A percentile compares a stretch with the other conserved stretches of the same genome.
phyloP scores from a whole-genome alignment of 768 basidiomycete species.

The Aureoboletus auriporus region DNA sequence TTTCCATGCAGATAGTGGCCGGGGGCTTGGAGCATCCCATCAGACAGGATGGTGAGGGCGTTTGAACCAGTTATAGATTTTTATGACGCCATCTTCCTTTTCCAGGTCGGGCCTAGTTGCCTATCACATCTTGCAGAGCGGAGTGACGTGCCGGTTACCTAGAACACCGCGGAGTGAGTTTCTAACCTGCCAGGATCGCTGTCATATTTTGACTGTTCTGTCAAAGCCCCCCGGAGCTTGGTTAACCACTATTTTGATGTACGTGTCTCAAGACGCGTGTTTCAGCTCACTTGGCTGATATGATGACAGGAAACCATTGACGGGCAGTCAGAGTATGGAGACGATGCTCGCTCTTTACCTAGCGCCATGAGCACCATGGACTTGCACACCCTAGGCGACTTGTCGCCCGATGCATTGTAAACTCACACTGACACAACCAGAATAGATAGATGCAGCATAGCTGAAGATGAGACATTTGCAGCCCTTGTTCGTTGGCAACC shows the following conservation, averaged over 20 bases:
- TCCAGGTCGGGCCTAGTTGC: slow-evolving; percentile 83
- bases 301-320: slow-evolving; percentile 65
- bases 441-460: neutral
- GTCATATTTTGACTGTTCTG: slow-evolving; percentile 5
- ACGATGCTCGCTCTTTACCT: slow-evolving; percentile 58
- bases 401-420: slow-evolving; percentile 70
- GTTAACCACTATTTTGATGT: slow-evolving; percentile 95
- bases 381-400: slow-evolving; percentile 55
- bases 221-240: slow-evolving; percentile 76
- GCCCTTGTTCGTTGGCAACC: slow-evolving; percentile 1
- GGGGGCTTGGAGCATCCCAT: slow-evolving; percentile 94
- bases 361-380: slow-evolving; percentile 60
- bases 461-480: no score
- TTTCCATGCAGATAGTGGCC: slow-evolving; percentile 92
- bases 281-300: neutral
- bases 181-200: neutral
- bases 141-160: slow-evolving; percentile 83
- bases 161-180: slow-evolving; percentile 88
- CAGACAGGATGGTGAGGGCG: slow-evolving; percentile 88
- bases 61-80: neutral
- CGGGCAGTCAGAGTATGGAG: slow-evolving; percentile 67
- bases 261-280: slow-evolving; percentile 22
- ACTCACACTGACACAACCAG: neutral
- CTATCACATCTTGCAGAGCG: slow-evolving; percentile 88
- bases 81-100: neutral